These are phyloP conservation scores for Ceratocystis variospora DNA, from an alignment of 2,329 filamentous ascomycete species.

Conservation along the genomic window DNA sequence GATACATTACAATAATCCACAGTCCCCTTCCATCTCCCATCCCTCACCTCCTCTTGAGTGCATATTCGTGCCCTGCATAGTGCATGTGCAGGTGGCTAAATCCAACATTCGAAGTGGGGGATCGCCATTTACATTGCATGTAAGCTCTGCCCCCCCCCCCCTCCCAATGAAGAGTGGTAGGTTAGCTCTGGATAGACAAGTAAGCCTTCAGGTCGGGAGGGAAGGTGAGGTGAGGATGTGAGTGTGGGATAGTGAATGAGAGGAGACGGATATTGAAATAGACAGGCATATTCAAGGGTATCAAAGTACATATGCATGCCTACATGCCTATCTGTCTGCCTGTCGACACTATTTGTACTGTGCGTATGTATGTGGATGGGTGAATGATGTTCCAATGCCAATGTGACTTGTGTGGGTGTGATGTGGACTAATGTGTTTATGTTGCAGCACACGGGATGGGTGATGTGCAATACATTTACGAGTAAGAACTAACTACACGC, in stretches of 20 bases:
- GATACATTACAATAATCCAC: neutral
- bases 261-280: neutral
- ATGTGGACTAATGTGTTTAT: neutral
- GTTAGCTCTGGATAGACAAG: neutral
- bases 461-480: neutral
- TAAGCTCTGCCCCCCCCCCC: neutral
- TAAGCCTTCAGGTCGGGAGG: neutral
- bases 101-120: neutral
- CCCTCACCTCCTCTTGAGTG: neutral
- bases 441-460: neutral
- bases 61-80: conserved; percentile 4
- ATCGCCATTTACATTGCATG: neutral
- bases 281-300: neutral
- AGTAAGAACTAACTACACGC: neutral
- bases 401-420: neutral
- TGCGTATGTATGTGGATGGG: neutral
- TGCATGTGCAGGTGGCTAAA: neutral
- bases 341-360: neutral
- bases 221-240: neutral
- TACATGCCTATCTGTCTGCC: neutral
- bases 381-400: neutral
- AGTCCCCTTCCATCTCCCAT: neutral
- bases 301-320: neutral
- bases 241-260: neutral
- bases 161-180: neutral